phyloP scores from a whole-genome alignment of 2,329 filamentous ascomycete genomes.

The Aspergillus versicolor region DNA sequence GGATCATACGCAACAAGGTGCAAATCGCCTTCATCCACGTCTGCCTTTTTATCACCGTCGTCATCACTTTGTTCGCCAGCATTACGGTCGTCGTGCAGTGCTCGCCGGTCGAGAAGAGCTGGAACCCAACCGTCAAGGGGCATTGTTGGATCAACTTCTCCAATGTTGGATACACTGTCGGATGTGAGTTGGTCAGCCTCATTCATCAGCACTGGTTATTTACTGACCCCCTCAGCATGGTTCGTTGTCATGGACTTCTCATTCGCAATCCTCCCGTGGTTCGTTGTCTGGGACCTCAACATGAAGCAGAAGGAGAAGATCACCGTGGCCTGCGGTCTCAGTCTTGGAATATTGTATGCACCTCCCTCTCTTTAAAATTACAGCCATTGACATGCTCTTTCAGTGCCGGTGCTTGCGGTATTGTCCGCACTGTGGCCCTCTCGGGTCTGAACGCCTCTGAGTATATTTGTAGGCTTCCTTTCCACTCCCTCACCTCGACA shows the following conservation, averaged over 20 bases:
- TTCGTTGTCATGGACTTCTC: slow-evolving; percentile 23
- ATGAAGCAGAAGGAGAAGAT: slow-evolving; percentile 13
- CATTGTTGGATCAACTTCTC: slow-evolving; percentile 24
- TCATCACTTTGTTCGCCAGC: slow-evolving; percentile 21
- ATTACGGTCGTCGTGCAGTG: slow-evolving; percentile 19
- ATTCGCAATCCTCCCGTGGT: slow-evolving; percentile 5
- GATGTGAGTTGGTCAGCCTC: slow-evolving; percentile 23
- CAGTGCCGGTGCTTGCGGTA: slow-evolving; percentile 6
- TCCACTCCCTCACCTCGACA: background rate
- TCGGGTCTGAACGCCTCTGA: slow-evolving; percentile 2
- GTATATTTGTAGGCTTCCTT: background rate
- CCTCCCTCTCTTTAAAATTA: too few relatives aligned
- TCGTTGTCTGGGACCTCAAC: slow-evolving; percentile 9
- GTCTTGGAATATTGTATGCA: slow-evolving; percentile 7
- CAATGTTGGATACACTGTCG: slow-evolving; percentile 24
- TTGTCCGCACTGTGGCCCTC: background rate
- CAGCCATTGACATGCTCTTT: too few relatives aligned
- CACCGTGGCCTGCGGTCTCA: slow-evolving; percentile 7
- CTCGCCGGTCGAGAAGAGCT: slow-evolving; percentile 7
- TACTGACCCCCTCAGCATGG: background rate
- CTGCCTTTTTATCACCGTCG: slow-evolving; percentile 14
- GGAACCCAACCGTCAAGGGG: slow-evolving; percentile 18
- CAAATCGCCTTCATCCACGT: slow-evolving; percentile 22
- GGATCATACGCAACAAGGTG: slow-evolving; percentile 21
- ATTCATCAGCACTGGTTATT: rapidly evolving